Evolutionary conservation across 2,329 filamentous ascomycete species (phyloP), one percentile per base, ranked within the genome.

Genomic region (Trichophyton simii): DNA sequence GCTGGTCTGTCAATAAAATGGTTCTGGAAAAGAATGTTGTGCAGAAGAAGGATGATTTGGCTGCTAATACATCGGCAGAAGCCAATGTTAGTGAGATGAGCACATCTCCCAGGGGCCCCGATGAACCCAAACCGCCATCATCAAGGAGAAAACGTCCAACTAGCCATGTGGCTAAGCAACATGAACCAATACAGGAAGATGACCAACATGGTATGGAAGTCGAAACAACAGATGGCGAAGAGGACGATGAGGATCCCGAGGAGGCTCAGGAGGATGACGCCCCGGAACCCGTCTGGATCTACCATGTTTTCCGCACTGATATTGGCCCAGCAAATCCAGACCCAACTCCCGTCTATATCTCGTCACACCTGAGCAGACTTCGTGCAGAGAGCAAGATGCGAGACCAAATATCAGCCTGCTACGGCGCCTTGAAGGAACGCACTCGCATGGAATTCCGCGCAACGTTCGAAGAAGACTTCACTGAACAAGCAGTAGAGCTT

Each of bases 341-440:
- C 4, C 41, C 46, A 22, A 18, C 50, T 1, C 20, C n/a, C 28
- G 48, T 59, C 8, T 20, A 36, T 34, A 15, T 65, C 9, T 36
- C 25, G 2, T 61, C 60, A 3, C 62, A 55, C 20, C n/a, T 60
- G 5, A 63, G 34, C n/a, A 62, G 52, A 34, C 38, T 1, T 2
- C 61, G 55, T 34, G 63, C 63, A n/a, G 61, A 65, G 58, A 60
- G 42, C 9, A 41, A 38, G 2, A 22, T 65, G 18, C 5, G 55
- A 13, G 28, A 22, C 5, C 59, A 62, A 22, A 61, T 64, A 7
- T 13, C n/a, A 48, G 48, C 46, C 48, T 20, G 22, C 28, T 59
- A 57, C 44, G 34, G 60, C 36, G 48, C 25, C 20, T 38, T 65
- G 1, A 50, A 60, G 36, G 63, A 63, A 22, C 58, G 36, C 4